phyloP scores from a whole-genome alignment of 345 rosid species.

The Corchorus capsularis region DNA sequence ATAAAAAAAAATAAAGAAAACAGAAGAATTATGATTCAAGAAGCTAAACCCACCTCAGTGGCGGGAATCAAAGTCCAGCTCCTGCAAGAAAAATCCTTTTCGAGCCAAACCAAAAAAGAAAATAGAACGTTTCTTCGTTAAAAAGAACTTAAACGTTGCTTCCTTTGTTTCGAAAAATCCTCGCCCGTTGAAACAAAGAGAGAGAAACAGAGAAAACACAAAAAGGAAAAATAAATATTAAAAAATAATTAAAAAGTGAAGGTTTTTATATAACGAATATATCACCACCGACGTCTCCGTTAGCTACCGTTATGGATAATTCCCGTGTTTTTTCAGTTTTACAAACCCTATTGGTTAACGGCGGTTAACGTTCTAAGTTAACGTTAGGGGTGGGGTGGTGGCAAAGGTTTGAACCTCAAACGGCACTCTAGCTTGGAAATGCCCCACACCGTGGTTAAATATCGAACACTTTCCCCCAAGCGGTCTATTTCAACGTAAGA shows the following conservation, averaged over 20 bases:
- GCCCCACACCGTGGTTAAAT: constrained; percentile 13
- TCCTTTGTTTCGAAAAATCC: constrained; percentile 15
- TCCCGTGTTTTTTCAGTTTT: neutral
- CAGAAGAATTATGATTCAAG: neutral
- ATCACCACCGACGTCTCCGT: no score
- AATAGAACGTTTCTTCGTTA: neutral
- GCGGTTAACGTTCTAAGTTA: neutral
- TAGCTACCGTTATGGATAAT: no score
- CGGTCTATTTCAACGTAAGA: neutral
- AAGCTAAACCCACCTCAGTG: constrained; percentile 22
- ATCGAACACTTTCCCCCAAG: constrained; percentile 19
- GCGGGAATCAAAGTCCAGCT: constrained; percentile 22
- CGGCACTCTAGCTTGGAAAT: constrained; percentile 49
- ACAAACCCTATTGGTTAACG: neutral
- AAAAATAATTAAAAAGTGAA: neutral
- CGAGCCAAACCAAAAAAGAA: constrained; percentile 11
- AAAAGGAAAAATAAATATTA: constrained; percentile 22
- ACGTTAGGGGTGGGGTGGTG: constrained; percentile 12
- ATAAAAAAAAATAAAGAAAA: neutral
- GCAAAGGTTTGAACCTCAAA: constrained; percentile 34
- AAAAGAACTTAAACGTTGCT: constrained; percentile 15
- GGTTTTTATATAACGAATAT: no score
- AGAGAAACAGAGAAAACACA: constrained; percentile 3
- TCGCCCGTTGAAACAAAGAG: constrained; percentile 29
- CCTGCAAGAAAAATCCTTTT: constrained; percentile 5